Base-by-base conservation (phyloP, 2,329 filamentous ascomycete genomes). In the Curvularia hawaiiensis region DNA sequence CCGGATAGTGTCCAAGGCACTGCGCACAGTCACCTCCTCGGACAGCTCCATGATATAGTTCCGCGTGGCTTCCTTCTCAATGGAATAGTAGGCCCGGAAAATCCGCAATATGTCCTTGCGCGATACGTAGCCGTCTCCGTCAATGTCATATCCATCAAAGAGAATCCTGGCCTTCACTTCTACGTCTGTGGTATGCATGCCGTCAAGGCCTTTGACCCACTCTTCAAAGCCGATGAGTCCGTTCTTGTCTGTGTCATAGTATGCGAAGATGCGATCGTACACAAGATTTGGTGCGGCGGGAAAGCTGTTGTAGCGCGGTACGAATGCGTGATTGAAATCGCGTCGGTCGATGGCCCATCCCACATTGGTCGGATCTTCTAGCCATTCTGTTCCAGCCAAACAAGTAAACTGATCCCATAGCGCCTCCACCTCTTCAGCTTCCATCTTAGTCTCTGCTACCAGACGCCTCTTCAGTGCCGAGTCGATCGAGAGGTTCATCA, bases 391-490 rank as follows among this genome's bases (percentile, higher is more conserved):
- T 64, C 90, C 94, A 41, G 94, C 94, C 77, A 97, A 88, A 74
- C 93, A 97, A 5, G 91, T 93, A 84, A 96, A 99, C 72, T 98
- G 94, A 71, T 98, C 94, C 89, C 93, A 98, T 41, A 96, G 86
- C 7, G 93, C 94, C 77, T 98, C 94, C 6, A 99, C 81, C 75
- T 96, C 92, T 1, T 92, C 89, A 28, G 90, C 85, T 70, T 97
- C 92, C 67, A 76, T 96, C 10, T 72, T 75, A 16, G 77, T 77
- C 26, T 78, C 70, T 3, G 71, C 62, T 11, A 75, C 71, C 12
- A 88, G 82, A 58, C 87, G 88, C 52, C 87, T 84, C 52, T 91
- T 88, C 38, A 95, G 78, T 1, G 81, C 75, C 26, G 86, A 83
- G 0, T 88, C 85, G n/a, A 98, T 81, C 44, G 81, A 86, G 20